These are phyloP conservation scores for Sicyos edulis DNA, from an alignment of 306 rosid species.

Conservation along the genomic window DNA sequence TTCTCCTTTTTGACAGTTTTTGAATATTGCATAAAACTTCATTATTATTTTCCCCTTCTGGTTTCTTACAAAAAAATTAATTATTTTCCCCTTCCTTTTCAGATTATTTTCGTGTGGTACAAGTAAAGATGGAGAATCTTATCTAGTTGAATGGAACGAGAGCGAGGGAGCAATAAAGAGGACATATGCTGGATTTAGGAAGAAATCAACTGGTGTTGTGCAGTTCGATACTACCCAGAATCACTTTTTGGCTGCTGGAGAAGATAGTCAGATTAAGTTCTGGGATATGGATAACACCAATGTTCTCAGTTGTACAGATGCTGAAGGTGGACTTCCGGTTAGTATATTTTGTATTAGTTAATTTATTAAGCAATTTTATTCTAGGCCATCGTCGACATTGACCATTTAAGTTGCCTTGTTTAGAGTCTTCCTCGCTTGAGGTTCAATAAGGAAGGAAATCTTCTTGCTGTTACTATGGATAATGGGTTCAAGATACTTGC, in stretches of 20 bases:
- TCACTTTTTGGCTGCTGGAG: conserved; percentile 83
- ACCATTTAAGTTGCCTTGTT: conserved; percentile 27
- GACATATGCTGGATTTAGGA: conserved; percentile 65
- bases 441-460: conserved; percentile 81
- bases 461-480: conserved; percentile 76
- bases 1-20: not conserved
- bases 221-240: conserved; percentile 79
- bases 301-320: conserved; percentile 47
- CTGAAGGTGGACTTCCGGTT: conserved; percentile 77
- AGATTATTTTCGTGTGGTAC: conserved; percentile 93
- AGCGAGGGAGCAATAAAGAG: conserved; percentile 76
- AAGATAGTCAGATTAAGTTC: conserved; percentile 73
- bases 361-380: not conserved
- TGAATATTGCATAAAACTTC: not conserved
- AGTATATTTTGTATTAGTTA: conserved; percentile 20
- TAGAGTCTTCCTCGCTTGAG: conserved; percentile 74
- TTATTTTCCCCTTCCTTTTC: conserved; percentile 10
- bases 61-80: no score
- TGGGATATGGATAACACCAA: conserved; percentile 77
- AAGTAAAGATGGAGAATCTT: conserved; percentile 79
- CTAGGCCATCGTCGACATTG: conserved; percentile 10
- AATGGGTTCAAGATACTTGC: conserved; percentile 79
- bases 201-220: conserved; percentile 67
- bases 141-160: conserved; percentile 84
- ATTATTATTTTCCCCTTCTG: conserved; percentile 10